Evolutionary conservation across 176 grass and related monocot species (phyloP).

Genomic region (Areca catechu): DNA sequence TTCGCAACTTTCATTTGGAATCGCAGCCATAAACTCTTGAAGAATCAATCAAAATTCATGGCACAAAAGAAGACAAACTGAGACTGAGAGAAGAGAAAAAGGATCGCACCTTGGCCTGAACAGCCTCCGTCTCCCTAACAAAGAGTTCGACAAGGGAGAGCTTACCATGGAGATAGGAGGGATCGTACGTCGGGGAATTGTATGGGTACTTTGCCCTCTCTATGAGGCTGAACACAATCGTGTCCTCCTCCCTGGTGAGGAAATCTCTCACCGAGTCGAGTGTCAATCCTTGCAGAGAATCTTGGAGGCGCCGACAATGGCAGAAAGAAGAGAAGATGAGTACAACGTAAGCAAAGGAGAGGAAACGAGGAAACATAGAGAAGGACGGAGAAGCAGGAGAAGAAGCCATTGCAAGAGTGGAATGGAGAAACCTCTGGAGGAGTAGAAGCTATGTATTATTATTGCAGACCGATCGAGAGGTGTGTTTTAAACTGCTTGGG

Average conservation of each 20-base stretch:
- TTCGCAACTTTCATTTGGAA: no score
- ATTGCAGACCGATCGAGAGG: no score
- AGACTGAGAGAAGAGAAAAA: background rate
- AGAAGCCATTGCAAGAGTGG: constrained; percentile 14
- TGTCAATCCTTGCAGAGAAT: constrained; percentile 9
- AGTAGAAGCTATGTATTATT: no score
- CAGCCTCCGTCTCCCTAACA: constrained; percentile 36
- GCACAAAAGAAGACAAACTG: no score
- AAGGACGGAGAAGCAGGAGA: background rate
- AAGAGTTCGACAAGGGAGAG: constrained; percentile 43
- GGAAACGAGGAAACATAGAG: background rate
- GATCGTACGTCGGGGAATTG: constrained; percentile 33
- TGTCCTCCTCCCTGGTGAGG: constrained; percentile 61
- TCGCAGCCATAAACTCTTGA: no score
- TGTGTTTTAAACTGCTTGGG: no score
- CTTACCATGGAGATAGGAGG: constrained; percentile 3
- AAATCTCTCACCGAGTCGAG: constrained; percentile 53
- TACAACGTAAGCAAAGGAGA: constrained; percentile 8
- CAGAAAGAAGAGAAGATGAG: constrained; percentile 10
- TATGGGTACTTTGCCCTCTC: constrained; percentile 51
- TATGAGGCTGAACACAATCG: constrained; percentile 69
- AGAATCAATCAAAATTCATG: no score
- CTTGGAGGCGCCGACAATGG: background rate
- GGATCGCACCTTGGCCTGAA: constrained; percentile 49
- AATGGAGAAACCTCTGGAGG: background rate